These are phyloP conservation scores for Cucumis melo DNA, from an alignment of 306 rosid species.

Conservation along the genomic window DNA sequence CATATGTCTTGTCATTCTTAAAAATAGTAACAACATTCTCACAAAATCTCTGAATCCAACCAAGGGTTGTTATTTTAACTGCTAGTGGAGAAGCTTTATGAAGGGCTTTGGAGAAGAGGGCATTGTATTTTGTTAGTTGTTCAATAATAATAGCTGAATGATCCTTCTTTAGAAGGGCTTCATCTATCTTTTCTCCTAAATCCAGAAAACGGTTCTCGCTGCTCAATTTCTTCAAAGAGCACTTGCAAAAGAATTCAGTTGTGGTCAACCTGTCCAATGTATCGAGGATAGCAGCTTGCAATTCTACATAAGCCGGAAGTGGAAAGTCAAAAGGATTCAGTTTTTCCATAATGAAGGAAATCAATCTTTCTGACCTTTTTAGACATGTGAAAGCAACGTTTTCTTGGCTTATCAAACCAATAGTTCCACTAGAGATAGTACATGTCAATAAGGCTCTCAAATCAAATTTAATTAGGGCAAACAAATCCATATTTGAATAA, in stretches of 20 bases:
- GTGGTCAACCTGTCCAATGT: constrained; percentile 53
- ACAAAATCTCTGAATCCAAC: constrained; percentile 58
- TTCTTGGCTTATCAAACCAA: constrained; percentile 37
- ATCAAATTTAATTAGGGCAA: constrained; percentile 67
- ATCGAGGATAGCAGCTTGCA: constrained; percentile 59
- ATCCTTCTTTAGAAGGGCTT: constrained; percentile 18
- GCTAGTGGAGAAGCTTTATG: constrained; percentile 64
- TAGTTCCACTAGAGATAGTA: constrained; percentile 34
- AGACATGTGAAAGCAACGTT: constrained; percentile 36
- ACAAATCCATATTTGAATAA: constrained; percentile 53
- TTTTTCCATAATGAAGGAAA: constrained; percentile 37
- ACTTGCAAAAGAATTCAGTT: constrained; percentile 43
- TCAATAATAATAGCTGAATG: constrained; percentile 32
- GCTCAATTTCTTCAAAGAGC: constrained; percentile 31
- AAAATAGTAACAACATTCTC: constrained; percentile 46
- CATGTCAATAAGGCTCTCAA: constrained; percentile 64
- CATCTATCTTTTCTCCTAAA: constrained; percentile 16
- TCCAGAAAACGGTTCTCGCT: constrained; percentile 19
- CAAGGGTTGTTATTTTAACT: constrained; percentile 50
- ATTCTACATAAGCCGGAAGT: constrained; percentile 44
- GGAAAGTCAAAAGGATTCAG: constrained; percentile 66
- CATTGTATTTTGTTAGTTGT: constrained; percentile 46
- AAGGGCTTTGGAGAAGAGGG: constrained; percentile 50
- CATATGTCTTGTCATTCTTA: constrained; percentile 22
- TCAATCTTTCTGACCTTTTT: constrained; percentile 47